Percentiles rank a stretch among this genome's conserved stretches.
phyloP scores from a whole-genome alignment of 176 grass and related monocot species.

The Ampelocalamus luodianensis region DNA sequence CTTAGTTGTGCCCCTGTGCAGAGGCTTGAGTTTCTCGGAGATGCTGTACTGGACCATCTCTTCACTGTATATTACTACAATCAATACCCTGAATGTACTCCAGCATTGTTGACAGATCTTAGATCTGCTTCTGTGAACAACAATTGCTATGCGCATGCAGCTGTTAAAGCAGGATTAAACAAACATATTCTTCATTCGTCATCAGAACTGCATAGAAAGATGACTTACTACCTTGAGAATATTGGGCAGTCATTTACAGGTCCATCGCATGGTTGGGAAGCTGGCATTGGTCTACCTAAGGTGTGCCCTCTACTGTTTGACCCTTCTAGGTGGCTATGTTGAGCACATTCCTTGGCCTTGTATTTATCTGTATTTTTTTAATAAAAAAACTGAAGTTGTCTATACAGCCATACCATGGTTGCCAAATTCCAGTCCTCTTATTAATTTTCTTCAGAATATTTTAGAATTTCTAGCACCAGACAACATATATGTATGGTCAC shows the following conservation, averaged over 20 bases:
- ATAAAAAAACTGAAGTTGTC: neutral
- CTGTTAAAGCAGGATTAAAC: slow-evolving; percentile 72
- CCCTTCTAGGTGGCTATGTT: neutral
- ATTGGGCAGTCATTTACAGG: slow-evolving; percentile 48
- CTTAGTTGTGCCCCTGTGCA: slow-evolving; percentile 41
- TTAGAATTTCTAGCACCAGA: neutral
- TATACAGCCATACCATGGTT: neutral
- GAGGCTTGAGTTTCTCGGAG: slow-evolving; percentile 86
- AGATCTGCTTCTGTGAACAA: slow-evolving; percentile 86
- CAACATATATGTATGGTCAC: neutral
- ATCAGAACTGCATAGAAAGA: slow-evolving; percentile 50
- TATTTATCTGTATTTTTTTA: neutral
- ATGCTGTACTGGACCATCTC: slow-evolving; percentile 73
- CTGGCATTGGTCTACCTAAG: slow-evolving; percentile 77
- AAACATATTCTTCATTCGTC: slow-evolving; percentile 78
- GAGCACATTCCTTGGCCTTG: neutral
- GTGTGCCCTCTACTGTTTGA: slow-evolving; percentile 28
- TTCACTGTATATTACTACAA: slow-evolving; percentile 67
- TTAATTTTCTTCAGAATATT: neutral
- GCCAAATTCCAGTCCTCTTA: neutral
- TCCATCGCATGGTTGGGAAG: slow-evolving; percentile 77
- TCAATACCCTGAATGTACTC: slow-evolving; percentile 69
- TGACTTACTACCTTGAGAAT: slow-evolving; percentile 55
- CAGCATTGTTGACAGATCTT: slow-evolving; percentile 71
- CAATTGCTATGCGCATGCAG: slow-evolving; percentile 76